phyloP scores from a whole-genome alignment of 106 monocot genomes.

The Xerophyta viscosa region DNA sequence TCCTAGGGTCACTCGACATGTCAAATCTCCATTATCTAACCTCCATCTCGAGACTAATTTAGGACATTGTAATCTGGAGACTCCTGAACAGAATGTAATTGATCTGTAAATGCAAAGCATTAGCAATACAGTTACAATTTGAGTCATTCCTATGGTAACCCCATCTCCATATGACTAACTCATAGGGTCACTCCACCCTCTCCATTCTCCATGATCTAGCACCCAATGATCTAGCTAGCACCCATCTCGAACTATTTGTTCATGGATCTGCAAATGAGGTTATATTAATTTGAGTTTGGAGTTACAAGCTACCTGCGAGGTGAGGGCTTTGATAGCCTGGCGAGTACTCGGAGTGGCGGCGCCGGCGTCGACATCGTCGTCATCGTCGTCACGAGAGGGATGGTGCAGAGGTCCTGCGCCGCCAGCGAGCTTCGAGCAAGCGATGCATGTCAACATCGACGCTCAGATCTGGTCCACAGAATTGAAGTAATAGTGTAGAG shows the following conservation, averaged over 20 bases:
- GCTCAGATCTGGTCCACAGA: background rate
- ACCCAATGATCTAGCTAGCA: too few species aligned
- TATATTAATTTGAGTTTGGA: too few species aligned
- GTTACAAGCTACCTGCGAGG: conserved; percentile 49
- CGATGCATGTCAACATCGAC: conserved; percentile 84
- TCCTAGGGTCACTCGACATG: too few species aligned
- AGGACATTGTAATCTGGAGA: too few species aligned
- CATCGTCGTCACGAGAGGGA: conserved; percentile 18
- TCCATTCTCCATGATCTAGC: background rate
- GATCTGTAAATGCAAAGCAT: conserved; percentile 27
- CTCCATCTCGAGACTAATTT: too few species aligned
- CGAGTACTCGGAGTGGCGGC: conserved; percentile 51
- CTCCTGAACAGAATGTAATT: too few species aligned
- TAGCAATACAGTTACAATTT: too few species aligned
- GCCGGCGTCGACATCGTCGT: background rate
- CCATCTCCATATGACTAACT: too few species aligned
- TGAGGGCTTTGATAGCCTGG: conserved; percentile 61
- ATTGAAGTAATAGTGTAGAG: too few species aligned
- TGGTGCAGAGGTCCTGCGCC: conserved; percentile 32
- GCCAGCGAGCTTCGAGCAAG: conserved; percentile 61
- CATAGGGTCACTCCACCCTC: too few species aligned
- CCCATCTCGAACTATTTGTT: background rate
- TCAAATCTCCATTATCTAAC: too few species aligned
- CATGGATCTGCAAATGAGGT: background rate
- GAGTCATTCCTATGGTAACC: too few species aligned